Base-by-base conservation (phyloP, 108 stramenopile genomes). In the Skeletonema potamos region DNA sequence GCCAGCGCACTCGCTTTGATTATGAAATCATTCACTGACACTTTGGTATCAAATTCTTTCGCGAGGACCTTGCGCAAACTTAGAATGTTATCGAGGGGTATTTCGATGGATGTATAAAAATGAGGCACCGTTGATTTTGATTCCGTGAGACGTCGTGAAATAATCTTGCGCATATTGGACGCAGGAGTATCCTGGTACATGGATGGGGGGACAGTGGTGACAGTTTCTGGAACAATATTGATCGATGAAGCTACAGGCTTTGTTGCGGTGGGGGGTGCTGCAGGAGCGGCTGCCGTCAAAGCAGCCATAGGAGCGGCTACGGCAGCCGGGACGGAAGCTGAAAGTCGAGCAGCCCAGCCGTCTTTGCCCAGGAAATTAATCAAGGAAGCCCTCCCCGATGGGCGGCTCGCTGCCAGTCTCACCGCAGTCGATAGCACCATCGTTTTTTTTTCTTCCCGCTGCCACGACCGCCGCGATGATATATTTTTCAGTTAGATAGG, bases 1-100 rank as follows among this genome's bases (percentile, higher is more conserved):
- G 98, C 97, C 72, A 96, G 66, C 28, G 97, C 98, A 24, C 96
- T 93, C 6, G 96, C 95, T 79, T 97, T 97, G 82, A 99, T 93
- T 55, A 99, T 84, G 54, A 99, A 70, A 69, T 99, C 99, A 76
- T 99, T 99, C 26, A 99, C 97, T 12, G 95, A 96, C 5, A 98
- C 89, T 33, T 87, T 92, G 34, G 85, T 82, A 34, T 90, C 96
- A 39, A 84, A 82, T 12, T 92, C 86, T 27, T 77, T 84, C 44
- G 79, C 76, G 60, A 99, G 84, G 48, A 71, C 62, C 64, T 89
- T 86, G 62, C 99, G 93, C 62, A 98, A 65, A 18, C 72, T 76
- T 27, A 98, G 77, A 7, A 97, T 70, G 10, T 75, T 79, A 73
- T 99, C 99, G 68, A 97, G 82, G 36, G 88, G 74, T 55, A 97